phyloP scores from a whole-genome alignment of 371 early-diverging fungal genomes.

The Mortierella polycephala region DNA sequence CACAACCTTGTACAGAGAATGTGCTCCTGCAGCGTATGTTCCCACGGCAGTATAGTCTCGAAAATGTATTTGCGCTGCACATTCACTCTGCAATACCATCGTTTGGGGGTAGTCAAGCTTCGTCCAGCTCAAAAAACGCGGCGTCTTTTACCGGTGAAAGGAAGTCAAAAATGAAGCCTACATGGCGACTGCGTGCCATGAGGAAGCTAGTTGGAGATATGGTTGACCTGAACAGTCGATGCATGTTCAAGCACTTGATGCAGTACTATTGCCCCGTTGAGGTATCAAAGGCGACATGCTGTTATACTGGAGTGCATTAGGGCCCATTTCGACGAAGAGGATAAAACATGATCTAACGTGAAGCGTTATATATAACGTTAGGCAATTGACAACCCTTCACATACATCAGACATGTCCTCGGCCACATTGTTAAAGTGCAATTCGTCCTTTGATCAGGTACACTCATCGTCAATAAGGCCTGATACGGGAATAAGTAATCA shows the following conservation, averaged over 20 bases:
- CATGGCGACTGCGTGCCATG: constrained; percentile 42
- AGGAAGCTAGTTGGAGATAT: constrained; percentile 19
- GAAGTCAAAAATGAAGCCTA: background rate
- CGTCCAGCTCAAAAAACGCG: no score
- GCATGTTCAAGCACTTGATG: constrained; percentile 19
- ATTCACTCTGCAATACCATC: no score
- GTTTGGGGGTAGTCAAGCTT: no score
- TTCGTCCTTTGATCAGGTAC: constrained; percentile 32
- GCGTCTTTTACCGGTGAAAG: background rate
- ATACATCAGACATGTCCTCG: background rate
- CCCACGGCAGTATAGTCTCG: constrained; percentile 34
- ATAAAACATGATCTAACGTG: background rate
- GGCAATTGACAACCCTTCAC: constrained; percentile 14
- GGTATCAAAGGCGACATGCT: constrained; percentile 8
- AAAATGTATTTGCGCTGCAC: constrained; percentile 8
- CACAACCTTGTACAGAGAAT: background rate
- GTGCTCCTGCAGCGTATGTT: constrained; percentile 23
- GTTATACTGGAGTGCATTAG: no score
- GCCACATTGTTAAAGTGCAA: constrained; percentile 5
- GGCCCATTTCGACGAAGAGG: no score
- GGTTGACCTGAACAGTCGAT: constrained; percentile 19
- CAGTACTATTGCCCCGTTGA: constrained; percentile 39
- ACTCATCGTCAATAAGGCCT: background rate
- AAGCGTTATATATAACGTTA: background rate
- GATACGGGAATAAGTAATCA: background rate